Evolutionary conservation across 306 rosid genomes (phyloP).

Genomic region (Sphenostylis stenocarpa): DNA sequence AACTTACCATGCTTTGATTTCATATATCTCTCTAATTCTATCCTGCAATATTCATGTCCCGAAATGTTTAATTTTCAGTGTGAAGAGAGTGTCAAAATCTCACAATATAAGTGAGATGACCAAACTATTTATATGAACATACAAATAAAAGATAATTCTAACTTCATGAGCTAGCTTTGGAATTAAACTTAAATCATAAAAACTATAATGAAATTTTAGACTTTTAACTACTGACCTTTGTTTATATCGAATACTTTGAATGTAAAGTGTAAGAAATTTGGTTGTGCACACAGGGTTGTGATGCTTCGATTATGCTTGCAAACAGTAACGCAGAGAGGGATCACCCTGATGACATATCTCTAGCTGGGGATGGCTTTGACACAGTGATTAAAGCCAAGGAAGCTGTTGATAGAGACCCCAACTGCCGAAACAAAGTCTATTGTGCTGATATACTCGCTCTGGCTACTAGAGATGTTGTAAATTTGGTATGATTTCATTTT

Average conservation of each 20-base stretch:
- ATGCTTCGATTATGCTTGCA: conserved; percentile 70
- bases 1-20: background rate
- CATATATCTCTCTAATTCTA: background rate
- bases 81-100: too few relatives aligned
- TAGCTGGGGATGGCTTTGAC: conserved; percentile 94
- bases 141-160: too few relatives aligned
- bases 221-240: background rate
- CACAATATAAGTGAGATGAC: too few relatives aligned
- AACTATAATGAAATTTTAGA: background rate
- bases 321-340: conserved; percentile 67
- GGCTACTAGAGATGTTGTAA: conserved; percentile 82
- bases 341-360: conserved; percentile 64
- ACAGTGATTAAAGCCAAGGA: conserved; percentile 82
- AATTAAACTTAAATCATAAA: too few relatives aligned
- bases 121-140: too few relatives aligned
- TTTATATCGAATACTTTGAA: background rate
- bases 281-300: conserved; percentile 67
- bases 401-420: conserved; percentile 59
- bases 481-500: conserved; percentile 50
- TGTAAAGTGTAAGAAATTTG: background rate
- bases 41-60: too few relatives aligned
- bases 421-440: conserved; percentile 73
- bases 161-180: background rate
- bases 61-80: too few relatives aligned
- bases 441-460: conserved; percentile 92